These are phyloP conservation scores for Backusella luteola DNA, from an alignment of 192 early-diverging fungal species.

Conservation along the genomic window DNA sequence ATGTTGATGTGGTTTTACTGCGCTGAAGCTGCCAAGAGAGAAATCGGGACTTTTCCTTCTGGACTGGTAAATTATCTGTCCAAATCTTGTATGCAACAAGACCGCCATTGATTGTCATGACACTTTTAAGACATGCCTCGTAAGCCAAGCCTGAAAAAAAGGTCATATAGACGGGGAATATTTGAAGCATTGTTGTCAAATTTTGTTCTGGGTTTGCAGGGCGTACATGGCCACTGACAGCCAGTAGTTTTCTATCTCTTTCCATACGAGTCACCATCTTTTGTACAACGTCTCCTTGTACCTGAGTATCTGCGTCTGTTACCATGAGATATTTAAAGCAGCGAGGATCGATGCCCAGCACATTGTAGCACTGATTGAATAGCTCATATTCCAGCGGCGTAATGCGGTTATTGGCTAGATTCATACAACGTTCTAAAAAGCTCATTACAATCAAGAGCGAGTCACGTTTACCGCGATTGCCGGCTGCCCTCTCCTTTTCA, in stretches of 20 bases:
- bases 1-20: not conserved
- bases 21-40: slow-evolving; percentile 18
- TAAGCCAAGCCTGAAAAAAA: slow-evolving; percentile 61
- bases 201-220: slow-evolving; percentile 59
- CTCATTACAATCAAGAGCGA: slow-evolving; percentile 83
- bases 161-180: slow-evolving; percentile 65
- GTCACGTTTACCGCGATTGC: slow-evolving; percentile 85
- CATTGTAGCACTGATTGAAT: slow-evolving; percentile 61
- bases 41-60: not conserved
- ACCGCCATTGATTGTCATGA: slow-evolving; percentile 61
- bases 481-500: slow-evolving; percentile 24
- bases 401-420: slow-evolving; percentile 55
- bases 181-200: slow-evolving; percentile 65
- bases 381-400: slow-evolving; percentile 67
- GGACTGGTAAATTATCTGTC: slow-evolving; percentile 43
- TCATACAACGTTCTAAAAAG: slow-evolving; percentile 73
- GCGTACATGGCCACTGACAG: slow-evolving; percentile 65
- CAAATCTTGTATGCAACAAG: slow-evolving; percentile 68
- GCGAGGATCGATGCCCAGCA: slow-evolving; percentile 62
- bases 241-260: slow-evolving; percentile 54
- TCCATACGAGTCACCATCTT: slow-evolving; percentile 54
- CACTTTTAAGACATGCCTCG: slow-evolving; percentile 59
- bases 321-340: slow-evolving; percentile 63
- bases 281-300: slow-evolving; percentile 52
- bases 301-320: slow-evolving; percentile 67